A percentile compares a stretch with the other conserved stretches of the same genome.
phyloP scores from a whole-genome alignment of 371 early-diverging fungal genomes.

The Caulochytrium protostelioides region DNA sequence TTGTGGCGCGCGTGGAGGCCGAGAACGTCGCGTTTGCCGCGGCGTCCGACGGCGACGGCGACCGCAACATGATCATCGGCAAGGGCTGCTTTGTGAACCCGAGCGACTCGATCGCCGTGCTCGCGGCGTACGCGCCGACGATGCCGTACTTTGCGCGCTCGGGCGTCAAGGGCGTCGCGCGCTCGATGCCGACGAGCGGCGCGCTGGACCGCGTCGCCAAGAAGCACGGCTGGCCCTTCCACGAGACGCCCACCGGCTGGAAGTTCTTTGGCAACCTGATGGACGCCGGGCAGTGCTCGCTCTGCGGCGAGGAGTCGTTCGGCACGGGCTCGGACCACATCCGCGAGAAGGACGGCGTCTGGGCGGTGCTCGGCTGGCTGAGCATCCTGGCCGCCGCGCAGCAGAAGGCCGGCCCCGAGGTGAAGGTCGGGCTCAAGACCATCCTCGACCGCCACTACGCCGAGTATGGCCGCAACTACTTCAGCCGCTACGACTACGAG shows the following conservation, averaged over 20 bases:
- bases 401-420: conserved; percentile 26
- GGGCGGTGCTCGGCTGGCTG: conserved; percentile 88
- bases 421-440: conserved; percentile 33
- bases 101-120: conserved; percentile 88
- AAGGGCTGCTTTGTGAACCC: conserved; percentile 78
- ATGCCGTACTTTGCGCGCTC: conserved; percentile 80
- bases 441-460: conserved; percentile 57
- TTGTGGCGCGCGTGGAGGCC: conserved; percentile 68
- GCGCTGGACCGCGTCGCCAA: conserved; percentile 78
- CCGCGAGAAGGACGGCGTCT: conserved; percentile 94
- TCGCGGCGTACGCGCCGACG: conserved; percentile 64
- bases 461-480: conserved; percentile 87
- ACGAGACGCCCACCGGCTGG: conserved; percentile 71
- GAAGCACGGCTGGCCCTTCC: conserved; percentile 47
- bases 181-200: conserved; percentile 86
- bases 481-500: conserved; percentile 90
- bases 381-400: conserved; percentile 67
- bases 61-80: conserved; percentile 92
- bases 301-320: conserved; percentile 95
- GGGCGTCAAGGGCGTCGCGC: conserved; percentile 72
- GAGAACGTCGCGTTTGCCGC: conserved; percentile 73
- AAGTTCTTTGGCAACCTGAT: conserved; percentile 93
- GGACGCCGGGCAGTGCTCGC: conserved; percentile 83
- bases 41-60: conserved; percentile 82
- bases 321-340: conserved; percentile 95